Base-by-base conservation (phyloP, 495 filamentous ascomycete genomes). In the Neurospora sp. region DNA sequence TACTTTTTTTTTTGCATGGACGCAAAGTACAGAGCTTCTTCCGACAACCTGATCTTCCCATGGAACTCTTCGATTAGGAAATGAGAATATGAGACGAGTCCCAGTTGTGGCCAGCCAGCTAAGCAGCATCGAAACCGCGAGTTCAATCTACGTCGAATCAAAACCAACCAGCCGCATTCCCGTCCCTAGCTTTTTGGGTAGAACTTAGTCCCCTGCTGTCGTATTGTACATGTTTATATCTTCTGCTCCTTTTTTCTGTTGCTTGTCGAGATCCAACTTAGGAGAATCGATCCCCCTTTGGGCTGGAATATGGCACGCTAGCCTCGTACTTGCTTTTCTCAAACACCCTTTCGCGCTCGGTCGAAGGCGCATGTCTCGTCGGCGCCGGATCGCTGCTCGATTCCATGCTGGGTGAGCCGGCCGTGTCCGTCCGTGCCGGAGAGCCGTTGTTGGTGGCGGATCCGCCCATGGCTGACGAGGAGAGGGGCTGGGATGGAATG, bases 281-380 rank as follows among this genome's bases (percentile, higher is more conserved):
- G 9, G 84, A 86, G 80, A 99, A 93, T 71, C 96, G 87, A 84
- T 98, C 94, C 7, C 96, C 96, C 76, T 91, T 92, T 69, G 84
- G 88, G 77, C 90, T 89, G 73, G 86, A 81, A 81, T 87, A 98
- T 72, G 93, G 92, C 41, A 72, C 78, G 87, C 85, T 73, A 84
- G 84, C 71, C 82, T 98, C 93, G 82, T 97, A 98, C 83, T 97
- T 97, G 80, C 93, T 92, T 83, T 94, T 94, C 80, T 94, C 92
- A 42, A 87, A 73, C 41, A 94, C 85, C 73, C 87, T 85, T 74
- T 94, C 86, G 68, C 81, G 83, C 77, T 93, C 92, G 40, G 88
- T 93, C 74, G 91, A 85, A 3, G 93, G 91, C 68, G 90, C 90
- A 81, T 96, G 94, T 71, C 92, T 84, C 31, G 94, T 96, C 4